phyloP scores from a whole-genome alignment of 805 yeast species.

The Isabelozyma gotoi region DNA sequence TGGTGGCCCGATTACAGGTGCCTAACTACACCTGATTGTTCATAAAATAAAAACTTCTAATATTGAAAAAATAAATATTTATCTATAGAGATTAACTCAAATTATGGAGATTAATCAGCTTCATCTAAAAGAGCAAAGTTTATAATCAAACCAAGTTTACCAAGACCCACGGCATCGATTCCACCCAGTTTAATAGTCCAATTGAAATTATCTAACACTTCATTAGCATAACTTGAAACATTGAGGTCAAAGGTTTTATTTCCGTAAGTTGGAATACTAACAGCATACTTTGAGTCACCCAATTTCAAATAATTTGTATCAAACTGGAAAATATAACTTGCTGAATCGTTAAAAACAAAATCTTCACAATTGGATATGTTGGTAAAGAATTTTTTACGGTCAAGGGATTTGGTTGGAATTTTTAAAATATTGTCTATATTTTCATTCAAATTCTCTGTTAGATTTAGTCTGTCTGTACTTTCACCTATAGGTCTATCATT shows the following conservation, averaged over 20 bases:
- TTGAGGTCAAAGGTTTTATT: slow-evolving; percentile 46
- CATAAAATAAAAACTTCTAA: too few relatives aligned
- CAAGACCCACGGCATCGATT: slow-evolving; percentile 28
- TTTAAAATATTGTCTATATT: slow-evolving; percentile 17
- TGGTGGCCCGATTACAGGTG: too few relatives aligned
- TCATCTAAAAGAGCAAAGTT: slow-evolving; percentile 40
- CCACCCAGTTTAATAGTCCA: slow-evolving; percentile 44
- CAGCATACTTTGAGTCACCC: slow-evolving; percentile 48
- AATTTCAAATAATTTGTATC: slow-evolving; percentile 54
- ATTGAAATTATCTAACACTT: slow-evolving; percentile 44
- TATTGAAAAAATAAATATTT: too few relatives aligned
- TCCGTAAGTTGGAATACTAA: slow-evolving; percentile 49
- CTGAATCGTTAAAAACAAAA: slow-evolving; percentile 39
- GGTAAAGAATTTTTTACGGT: slow-evolving; percentile 47
- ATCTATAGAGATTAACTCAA: too few relatives aligned
- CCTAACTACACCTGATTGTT: too few relatives aligned
- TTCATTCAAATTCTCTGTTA: slow-evolving; percentile 25
- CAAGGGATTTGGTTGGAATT: slow-evolving; percentile 32
- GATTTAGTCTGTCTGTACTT: slow-evolving; percentile 6
- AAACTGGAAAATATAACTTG: slow-evolving; percentile 49
- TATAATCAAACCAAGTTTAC: slow-evolving; percentile 32
- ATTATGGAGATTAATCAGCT: slow-evolving; percentile 5
- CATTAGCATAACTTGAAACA: slow-evolving; percentile 42
- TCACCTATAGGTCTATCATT: background rate
- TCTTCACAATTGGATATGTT: slow-evolving; percentile 32